phyloP scores from a whole-genome alignment of 2,329 filamentous ascomycete genomes.

The Penicillium sp. region DNA sequence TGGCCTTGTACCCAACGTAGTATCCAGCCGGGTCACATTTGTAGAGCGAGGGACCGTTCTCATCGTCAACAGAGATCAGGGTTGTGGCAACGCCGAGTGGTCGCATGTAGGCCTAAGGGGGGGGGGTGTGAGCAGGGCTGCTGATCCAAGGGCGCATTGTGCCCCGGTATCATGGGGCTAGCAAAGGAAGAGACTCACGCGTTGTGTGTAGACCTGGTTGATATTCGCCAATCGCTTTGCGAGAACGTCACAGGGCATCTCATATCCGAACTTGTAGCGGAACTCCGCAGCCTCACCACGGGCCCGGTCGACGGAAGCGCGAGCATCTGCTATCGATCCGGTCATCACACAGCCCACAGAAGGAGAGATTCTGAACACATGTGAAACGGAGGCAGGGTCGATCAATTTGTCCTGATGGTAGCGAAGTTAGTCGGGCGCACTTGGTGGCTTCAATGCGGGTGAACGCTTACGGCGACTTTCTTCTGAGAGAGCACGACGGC shows the following conservation, averaged over 20 bases:
- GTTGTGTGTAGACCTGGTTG: constrained; percentile 97
- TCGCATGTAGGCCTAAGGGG: constrained; percentile 89
- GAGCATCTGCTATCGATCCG: constrained; percentile 94
- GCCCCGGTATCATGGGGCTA: neutral
- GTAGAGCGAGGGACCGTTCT: constrained; percentile 91
- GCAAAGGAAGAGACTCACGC: constrained; percentile 57
- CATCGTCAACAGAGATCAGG: constrained; percentile 87
- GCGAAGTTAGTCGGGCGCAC: constrained; percentile 15
- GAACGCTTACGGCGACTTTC: constrained; percentile 85
- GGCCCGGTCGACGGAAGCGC: constrained; percentile 87
- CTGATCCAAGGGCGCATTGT: constrained; percentile 1
- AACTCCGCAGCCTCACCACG: constrained; percentile 97
- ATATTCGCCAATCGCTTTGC: constrained; percentile 98
- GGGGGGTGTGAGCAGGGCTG: neutral
- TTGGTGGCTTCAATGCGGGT: neutral
- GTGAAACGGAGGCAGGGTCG: constrained; percentile 92
- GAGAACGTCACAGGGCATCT: constrained; percentile 97
- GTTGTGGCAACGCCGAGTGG: constrained; percentile 95
- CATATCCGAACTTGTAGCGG: constrained; percentile 97
- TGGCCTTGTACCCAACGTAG: constrained; percentile 98
- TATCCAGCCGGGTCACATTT: constrained; percentile 98
- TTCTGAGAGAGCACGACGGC: constrained; percentile 98
- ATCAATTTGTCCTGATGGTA: constrained; percentile 87
- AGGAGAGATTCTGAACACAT: constrained; percentile 95
- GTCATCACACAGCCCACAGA: constrained; percentile 98